phyloP scores from a whole-genome alignment of 2,329 filamentous ascomycete species.

The Penicillium corylophilum region DNA sequence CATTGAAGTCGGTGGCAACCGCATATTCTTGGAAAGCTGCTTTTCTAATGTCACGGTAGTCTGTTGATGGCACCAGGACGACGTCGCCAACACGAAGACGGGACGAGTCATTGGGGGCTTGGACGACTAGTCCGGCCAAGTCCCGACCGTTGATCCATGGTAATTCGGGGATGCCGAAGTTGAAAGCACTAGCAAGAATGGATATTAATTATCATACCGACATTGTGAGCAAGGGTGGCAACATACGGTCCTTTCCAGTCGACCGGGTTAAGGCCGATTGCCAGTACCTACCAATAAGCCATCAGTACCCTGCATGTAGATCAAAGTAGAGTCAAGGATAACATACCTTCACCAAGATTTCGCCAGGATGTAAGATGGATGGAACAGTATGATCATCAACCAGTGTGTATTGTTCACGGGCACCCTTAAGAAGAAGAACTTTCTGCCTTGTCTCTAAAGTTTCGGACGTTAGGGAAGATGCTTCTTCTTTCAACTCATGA shows the following conservation, averaged over 20 bases:
- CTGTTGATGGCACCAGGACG: conserved; percentile 66
- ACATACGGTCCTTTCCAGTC: conserved; percentile 72
- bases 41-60: conserved; percentile 71
- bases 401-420: conserved; percentile 52
- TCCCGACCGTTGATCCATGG: conserved; percentile 71
- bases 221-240: background rate
- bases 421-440: conserved; percentile 52
- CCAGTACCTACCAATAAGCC: conserved; percentile 42
- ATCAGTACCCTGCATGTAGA: conserved; percentile 5
- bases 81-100: conserved; percentile 59
- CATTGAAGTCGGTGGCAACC: conserved; percentile 64
- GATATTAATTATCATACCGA: background rate
- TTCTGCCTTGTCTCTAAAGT: conserved; percentile 38
- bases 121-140: conserved; percentile 63
- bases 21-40: conserved; percentile 71
- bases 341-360: conserved; percentile 60
- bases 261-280: conserved; percentile 72
- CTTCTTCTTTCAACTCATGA: background rate
- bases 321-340: background rate
- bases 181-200: conserved; percentile 57
- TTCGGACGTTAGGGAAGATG: background rate
- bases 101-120: conserved; percentile 42
- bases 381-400: conserved; percentile 50
- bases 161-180: conserved; percentile 66
- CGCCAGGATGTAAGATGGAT: conserved; percentile 43